Conservation (phyloP, 345 rosid genomes). For the Eucalyptus dawsonii region DNA sequence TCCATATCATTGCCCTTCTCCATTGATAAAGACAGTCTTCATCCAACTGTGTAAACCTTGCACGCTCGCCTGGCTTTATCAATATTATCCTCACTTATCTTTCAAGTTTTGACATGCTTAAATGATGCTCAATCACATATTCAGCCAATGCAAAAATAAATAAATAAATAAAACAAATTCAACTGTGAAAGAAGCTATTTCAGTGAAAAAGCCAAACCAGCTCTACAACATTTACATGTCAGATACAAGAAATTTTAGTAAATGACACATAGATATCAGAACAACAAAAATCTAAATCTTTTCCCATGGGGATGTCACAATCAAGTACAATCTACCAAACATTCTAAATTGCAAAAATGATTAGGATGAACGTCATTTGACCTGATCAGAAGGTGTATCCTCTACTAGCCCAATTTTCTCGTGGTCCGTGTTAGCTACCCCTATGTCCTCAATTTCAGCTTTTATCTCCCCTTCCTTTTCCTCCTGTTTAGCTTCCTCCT, state of each 20-base stretch:
- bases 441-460: constrained; percentile 9
- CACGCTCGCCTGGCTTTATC: not conserved
- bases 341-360: not conserved
- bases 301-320: not conserved
- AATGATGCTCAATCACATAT: not conserved
- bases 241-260: not conserved
- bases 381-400: constrained; percentile 54
- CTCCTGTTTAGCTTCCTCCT: constrained; percentile 24
- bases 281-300: not conserved
- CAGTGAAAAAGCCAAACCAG: not conserved
- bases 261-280: not conserved
- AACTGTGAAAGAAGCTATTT: not conserved
- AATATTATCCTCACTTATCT: not conserved
- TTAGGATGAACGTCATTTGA: not conserved
- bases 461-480: constrained; percentile 11
- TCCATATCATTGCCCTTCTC: not conserved
- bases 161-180: not conserved
- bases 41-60: not conserved
- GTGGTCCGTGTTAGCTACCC: constrained; percentile 5
- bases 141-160: not conserved
- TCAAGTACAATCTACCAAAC: not conserved
- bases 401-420: constrained; percentile 45
- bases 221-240: not conserved
- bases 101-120: not conserved
- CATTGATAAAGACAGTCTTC: not conserved